phyloP scores from a whole-genome alignment of 1,284 basidiomycete genomes.

The Puccinia brachypodii region DNA sequence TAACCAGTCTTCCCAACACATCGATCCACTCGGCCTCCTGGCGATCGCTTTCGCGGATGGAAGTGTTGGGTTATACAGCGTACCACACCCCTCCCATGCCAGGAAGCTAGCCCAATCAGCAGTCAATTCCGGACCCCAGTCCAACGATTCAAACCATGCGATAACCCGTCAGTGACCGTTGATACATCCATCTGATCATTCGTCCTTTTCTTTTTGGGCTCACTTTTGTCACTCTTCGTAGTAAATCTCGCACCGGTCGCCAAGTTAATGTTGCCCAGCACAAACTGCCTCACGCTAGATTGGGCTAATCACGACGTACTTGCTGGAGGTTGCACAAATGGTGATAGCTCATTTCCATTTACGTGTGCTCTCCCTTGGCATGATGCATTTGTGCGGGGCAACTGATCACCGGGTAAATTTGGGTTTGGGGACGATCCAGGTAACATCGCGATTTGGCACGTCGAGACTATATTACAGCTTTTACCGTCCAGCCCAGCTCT shows the following conservation, averaged over 20 bases:
- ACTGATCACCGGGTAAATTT: slow-evolving; percentile 13
- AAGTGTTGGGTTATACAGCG: slow-evolving; percentile 69
- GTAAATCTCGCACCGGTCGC: slow-evolving; percentile 68
- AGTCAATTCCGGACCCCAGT: not conserved
- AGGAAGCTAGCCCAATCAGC: slow-evolving; percentile 50
- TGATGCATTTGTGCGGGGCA: not conserved
- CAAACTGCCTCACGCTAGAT: slow-evolving; percentile 71
- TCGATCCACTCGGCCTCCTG: slow-evolving; percentile 66
- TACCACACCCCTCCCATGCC: slow-evolving; percentile 67
- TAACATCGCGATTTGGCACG: slow-evolving; percentile 70
- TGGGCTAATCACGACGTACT: slow-evolving; percentile 80
- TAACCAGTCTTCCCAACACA: not conserved
- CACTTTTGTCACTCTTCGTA: slow-evolving; percentile 57
- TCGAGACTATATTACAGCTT: slow-evolving; percentile 61
- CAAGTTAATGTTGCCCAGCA: slow-evolving; percentile 70
- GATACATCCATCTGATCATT: slow-evolving; percentile 31
- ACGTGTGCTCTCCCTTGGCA: not conserved
- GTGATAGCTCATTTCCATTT: slow-evolving; percentile 59
- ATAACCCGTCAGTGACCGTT: slow-evolving; percentile 40
- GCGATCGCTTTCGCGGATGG: slow-evolving; percentile 82
- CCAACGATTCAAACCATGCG: slow-evolving; percentile 49
- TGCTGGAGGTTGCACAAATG: slow-evolving; percentile 76
- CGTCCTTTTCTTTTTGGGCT: not conserved
- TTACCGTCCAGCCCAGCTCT: slow-evolving; percentile 49
- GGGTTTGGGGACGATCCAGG: slow-evolving; percentile 60